Conservation (phyloP, 2,329 filamentous ascomycete species). For the Penicillium vulpinum region DNA sequence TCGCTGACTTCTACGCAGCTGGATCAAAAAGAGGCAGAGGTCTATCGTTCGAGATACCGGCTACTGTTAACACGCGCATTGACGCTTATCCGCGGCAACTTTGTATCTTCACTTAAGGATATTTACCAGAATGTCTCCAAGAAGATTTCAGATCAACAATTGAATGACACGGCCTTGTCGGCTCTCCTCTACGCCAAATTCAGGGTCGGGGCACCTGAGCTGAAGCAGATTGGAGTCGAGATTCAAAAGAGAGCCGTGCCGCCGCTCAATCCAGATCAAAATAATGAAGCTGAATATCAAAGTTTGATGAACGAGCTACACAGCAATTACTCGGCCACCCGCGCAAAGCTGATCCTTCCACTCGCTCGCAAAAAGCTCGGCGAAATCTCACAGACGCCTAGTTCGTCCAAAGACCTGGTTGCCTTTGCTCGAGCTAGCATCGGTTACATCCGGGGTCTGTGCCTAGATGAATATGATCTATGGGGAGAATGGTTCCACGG, state of each 20-base stretch:
- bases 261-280: slow-evolving; percentile 59
- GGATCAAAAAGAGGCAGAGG: slow-evolving; percentile 80
- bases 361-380: slow-evolving; percentile 61
- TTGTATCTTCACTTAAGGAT: slow-evolving; percentile 63
- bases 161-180: slow-evolving; percentile 71
- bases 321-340: slow-evolving; percentile 61
- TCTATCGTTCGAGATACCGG: slow-evolving; percentile 84
- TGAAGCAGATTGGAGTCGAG: slow-evolving; percentile 66
- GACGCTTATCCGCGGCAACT: slow-evolving; percentile 66
- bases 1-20: slow-evolving; percentile 52
- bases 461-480: slow-evolving; percentile 66
- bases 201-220: slow-evolving; percentile 63
- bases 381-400: slow-evolving; percentile 58
- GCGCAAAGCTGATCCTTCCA: slow-evolving; percentile 60
- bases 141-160: slow-evolving; percentile 64
- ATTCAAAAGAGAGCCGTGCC: slow-evolving; percentile 66
- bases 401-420: slow-evolving; percentile 63
- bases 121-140: slow-evolving; percentile 63
- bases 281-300: slow-evolving; percentile 63
- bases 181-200: slow-evolving; percentile 72
- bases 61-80: slow-evolving; percentile 71
- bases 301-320: slow-evolving; percentile 66
- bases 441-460: slow-evolving; percentile 65
- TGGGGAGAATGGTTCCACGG: slow-evolving; percentile 68
- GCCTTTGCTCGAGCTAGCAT: slow-evolving; percentile 65